Evolutionary conservation across 306 rosid species (phyloP).

Genomic region (Nissolia schottii): DNA sequence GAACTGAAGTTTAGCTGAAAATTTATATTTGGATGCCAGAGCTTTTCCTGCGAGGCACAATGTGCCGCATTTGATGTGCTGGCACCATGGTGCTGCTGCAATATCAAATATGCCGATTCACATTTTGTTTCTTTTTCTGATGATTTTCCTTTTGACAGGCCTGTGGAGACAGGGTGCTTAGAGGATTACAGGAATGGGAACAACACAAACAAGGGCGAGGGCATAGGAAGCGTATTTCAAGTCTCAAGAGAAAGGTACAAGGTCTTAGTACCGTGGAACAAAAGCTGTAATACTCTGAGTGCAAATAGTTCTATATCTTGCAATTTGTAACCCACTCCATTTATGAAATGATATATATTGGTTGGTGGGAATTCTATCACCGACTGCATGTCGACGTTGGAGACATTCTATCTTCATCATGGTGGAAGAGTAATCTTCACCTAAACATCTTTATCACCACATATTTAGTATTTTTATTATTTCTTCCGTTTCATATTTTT

Average conservation of each 20-base stretch:
- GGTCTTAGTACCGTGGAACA: conserved; percentile 16
- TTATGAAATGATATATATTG: neutral
- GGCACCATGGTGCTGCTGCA: neutral
- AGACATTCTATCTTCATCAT: too few relatives aligned
- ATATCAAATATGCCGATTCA: neutral
- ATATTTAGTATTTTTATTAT: too few relatives aligned
- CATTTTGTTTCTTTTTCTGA: neutral
- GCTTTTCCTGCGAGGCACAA: neutral
- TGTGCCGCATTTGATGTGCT: neutral
- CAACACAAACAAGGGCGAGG: conserved; percentile 74
- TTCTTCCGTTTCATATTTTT: too few relatives aligned
- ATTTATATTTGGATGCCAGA: neutral
- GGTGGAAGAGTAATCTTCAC: too few relatives aligned
- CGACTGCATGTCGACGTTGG: neutral
- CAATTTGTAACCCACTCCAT: neutral
- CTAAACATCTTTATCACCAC: too few relatives aligned
- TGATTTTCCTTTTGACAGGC: conserved; percentile 50
- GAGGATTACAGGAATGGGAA: conserved; percentile 93
- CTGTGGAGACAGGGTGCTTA: conserved; percentile 69
- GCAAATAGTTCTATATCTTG: neutral
- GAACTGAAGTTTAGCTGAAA: neutral
- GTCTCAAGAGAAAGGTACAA: conserved; percentile 52
- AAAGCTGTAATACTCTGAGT: conserved; percentile 15
- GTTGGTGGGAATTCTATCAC: neutral
- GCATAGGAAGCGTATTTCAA: conserved; percentile 69